Base-by-base conservation (phyloP, 345 rosid genomes). In the Eucalyptus coolabah region DNA sequence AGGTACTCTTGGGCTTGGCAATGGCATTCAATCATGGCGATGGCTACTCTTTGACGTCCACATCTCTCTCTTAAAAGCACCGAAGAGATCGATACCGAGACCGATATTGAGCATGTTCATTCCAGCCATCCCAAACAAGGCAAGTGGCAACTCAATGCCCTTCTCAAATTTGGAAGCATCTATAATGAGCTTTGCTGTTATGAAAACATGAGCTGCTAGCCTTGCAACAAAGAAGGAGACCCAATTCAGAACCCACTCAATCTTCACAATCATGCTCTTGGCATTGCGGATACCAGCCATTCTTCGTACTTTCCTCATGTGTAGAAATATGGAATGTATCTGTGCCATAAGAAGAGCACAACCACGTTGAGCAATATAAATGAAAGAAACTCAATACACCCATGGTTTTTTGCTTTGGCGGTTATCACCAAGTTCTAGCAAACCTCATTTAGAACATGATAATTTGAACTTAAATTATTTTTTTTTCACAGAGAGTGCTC, bases 321-420 rank as follows among this genome's bases (percentile, higher is more conserved):
- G 98, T 13, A 97, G 95, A 90, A 96, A 96, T 91, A 97, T 91
- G 49, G 99, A 96, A 91, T 97, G 99, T 91, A 97, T 93, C 99
- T 96, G 97, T 86, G 86, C 19, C 21, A 87, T 40, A 56, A 50
- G 83, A n/a, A n/a, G 30, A n/a, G 53, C 3, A 86, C 67, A 53
- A 77, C 85, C 67, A 86, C 24, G 88, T 50, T 86, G 1, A 77
- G 28, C 47, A 77, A 77, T 77, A 77, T 40, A 77, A 77, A 77
- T 42, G 28, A 77, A 37, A 77, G 85, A 77, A 77, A 21, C 83
- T 77, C 83, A 77, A 44, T 8, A 77, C 7, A 30, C 45, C 28
- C 1, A 5, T 10, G 83, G 28, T 21, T 72, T 72, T 69, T 37
- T 69, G 81, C 28, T 72, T 72, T 40, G 28, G 85, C 17, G 6